Base-by-base conservation (phyloP, 208 protist species). In the Herpetomonas samuelpessoai region DNA sequence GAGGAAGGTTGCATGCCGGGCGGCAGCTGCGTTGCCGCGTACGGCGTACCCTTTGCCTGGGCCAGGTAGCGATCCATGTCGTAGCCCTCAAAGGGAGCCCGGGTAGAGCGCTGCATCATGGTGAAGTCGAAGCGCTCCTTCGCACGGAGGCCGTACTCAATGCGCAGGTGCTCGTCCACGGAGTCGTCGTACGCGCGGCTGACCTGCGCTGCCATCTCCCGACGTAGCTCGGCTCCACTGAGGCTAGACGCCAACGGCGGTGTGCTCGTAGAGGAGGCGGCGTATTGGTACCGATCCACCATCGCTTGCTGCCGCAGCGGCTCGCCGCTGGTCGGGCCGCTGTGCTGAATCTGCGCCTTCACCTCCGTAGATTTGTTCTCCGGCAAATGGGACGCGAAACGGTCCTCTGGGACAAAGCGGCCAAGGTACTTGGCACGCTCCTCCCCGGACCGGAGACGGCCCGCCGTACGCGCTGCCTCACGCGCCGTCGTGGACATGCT, bases 71-170 rank as follows among this genome's bases (percentile, higher is more conserved):
- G 80, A 52, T 92, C 89, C 69, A 78, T 84, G 59, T 95, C 89
- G 69, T 95, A 95, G n/a, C 89, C 89, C 38, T 78, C 44, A 62
- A 95, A 95, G 12, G 71, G 81, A 3, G 85, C 35, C 14, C 83
- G 76, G 0, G 75, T 29, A 31, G 60, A 73, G 29, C 89, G 83
- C 73, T 95, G 86, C 70, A 87, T 52, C n/a, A 91, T 55, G 22
- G 65, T 71, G 65, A 92, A 91, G 64, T 95, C 83, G 51, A 77
- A 85, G 19, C 79, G 85, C 77, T 95, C 89, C 74, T 88, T 87
- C 12, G 70, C 89, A 28, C 89, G 81, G 29, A 89, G 65, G 2
- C 89, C 89, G 61, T 91, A 81, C 24, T 61, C 74, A 31, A 85
- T 82, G 57, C 74, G 76, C 56, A 95, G 79, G 24, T 79, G 45